Percentiles rank a stretch among this genome's conserved stretches.
These are phyloP conservation scores for Rosellinia necatrix DNA, from an alignment of 2,329 filamentous ascomycete genomes.

Conservation along the genomic window DNA sequence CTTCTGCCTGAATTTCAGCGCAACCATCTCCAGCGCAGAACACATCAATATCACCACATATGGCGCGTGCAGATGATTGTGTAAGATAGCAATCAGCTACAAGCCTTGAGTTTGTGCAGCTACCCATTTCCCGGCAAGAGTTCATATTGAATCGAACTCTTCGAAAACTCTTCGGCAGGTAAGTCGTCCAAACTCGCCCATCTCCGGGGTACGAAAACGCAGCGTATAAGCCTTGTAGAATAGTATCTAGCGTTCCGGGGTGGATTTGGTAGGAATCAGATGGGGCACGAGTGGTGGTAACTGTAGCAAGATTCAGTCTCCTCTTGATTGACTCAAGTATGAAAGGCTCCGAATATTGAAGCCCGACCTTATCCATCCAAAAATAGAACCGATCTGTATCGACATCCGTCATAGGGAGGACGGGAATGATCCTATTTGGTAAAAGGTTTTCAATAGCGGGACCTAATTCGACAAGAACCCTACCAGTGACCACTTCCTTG, in stretches of 20 bases:
- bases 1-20: constrained; percentile 7
- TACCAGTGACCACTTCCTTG: no score
- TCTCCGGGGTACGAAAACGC: constrained; percentile 6
- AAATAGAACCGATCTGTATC: background rate
- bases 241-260: background rate
- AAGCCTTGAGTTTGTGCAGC: background rate
- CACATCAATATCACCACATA: constrained; percentile 5
- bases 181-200: background rate
- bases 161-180: background rate
- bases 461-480: background rate
- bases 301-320: background rate
- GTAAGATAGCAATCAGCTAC: background rate
- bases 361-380: background rate
- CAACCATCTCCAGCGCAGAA: background rate
- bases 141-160: background rate
- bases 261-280: background rate
- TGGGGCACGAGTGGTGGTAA: background rate
- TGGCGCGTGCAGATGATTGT: background rate
- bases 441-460: background rate
- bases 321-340: background rate
- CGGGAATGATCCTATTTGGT: constrained; percentile 6
- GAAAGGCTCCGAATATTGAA: background rate
- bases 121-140: background rate
- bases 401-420: constrained; percentile 2
- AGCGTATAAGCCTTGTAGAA: constrained; percentile 1